Evolutionary conservation across 2,329 filamentous ascomycete species (phyloP), one percentile per base, ranked within the genome.

Genomic region (Chaetomiaceae sp.): DNA sequence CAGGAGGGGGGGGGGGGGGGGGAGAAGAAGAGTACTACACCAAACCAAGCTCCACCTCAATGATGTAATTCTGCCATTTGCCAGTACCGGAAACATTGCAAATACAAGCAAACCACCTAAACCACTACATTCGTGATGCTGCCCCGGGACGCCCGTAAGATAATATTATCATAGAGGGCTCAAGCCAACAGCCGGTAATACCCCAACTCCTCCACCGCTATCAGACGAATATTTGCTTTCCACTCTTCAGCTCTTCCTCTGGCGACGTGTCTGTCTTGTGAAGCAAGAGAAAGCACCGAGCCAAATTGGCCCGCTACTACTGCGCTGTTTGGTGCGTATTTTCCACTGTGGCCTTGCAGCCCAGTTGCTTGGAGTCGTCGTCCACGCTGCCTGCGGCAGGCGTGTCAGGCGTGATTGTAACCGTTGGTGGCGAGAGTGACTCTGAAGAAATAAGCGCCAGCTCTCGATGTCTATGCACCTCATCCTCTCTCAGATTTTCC

Each of bases 371-470:
- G 4, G 67, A 66, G 42, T 73, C 71, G 3, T 68, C 58, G 6
- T 67, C 64, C 10, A 59, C 68, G 1, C 71, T 68, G 1, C 57
- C 54, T 0, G 69, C 64, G 0, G 67, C 68, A 2, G 78, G 76
- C 1, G 78, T 80, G 14, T 73, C 76, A 0, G 76, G 75, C 0
- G 77, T 79, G n/a, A 80, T 61, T 36, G 71, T 73, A 0, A 79
- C 61, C 34, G 75, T 67, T 0, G 77, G 76, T 0, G 73, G 64
- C n/a, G 64, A 41, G 5, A 65, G 47, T 20, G 48, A 54, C 14
- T 55, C 62, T 1, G 51, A 54, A n/a, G 51, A n/a, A n/a, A n/a
- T n/a, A n/a, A n/a, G n/a, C n/a, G n/a, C n/a, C 61, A 27, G 67
- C 62, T 7, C 60, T 8, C 60, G 37, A 51, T 61, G n/a, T 14